These are phyloP conservation scores for Onygenales sp. DNA, from an alignment of 2,329 filamentous ascomycete genomes.

Conservation along the genomic window DNA sequence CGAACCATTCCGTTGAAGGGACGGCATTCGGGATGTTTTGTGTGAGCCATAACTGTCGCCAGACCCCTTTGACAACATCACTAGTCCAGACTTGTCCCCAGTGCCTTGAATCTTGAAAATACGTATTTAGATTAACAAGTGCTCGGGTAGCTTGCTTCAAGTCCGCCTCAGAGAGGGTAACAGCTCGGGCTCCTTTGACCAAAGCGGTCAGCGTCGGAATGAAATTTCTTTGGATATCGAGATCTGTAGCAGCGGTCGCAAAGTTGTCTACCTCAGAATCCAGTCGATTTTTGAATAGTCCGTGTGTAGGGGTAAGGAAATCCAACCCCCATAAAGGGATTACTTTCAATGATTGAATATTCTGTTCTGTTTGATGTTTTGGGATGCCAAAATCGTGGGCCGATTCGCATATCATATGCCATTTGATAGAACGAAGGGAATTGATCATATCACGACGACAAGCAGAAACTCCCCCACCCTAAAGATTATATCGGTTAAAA, in stretches of 20 bases:
- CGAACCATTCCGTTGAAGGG: conserved; percentile 27
- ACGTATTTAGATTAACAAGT: conserved; percentile 40
- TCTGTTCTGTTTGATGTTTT: conserved; percentile 46
- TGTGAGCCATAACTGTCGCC: conserved; percentile 39
- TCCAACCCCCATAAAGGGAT: conserved; percentile 48
- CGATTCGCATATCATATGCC: conserved; percentile 46
- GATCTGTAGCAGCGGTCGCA: conserved; percentile 32
- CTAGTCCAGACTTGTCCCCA: conserved; percentile 41
- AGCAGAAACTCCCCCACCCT: conserved; percentile 45
- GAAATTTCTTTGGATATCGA: conserved; percentile 45
- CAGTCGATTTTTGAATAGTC: conserved; percentile 45
- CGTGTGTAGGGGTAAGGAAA: conserved; percentile 43
- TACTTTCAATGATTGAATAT: conserved; percentile 45
- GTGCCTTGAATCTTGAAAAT: conserved; percentile 41
- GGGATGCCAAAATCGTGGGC: conserved; percentile 48
- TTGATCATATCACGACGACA: conserved; percentile 48
- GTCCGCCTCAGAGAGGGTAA: conserved; percentile 32
- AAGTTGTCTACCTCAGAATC: conserved; percentile 43
- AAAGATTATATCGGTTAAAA: background rate
- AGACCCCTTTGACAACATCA: conserved; percentile 34
- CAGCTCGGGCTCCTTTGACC: conserved; percentile 42
- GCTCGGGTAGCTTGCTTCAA: conserved; percentile 40
- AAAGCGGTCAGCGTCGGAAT: conserved; percentile 43
- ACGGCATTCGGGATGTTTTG: conserved; percentile 33
- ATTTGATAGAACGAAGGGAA: conserved; percentile 43